phyloP scores from a whole-genome alignment of 345 rosid species.

The Sisymbrium altissimum region DNA sequence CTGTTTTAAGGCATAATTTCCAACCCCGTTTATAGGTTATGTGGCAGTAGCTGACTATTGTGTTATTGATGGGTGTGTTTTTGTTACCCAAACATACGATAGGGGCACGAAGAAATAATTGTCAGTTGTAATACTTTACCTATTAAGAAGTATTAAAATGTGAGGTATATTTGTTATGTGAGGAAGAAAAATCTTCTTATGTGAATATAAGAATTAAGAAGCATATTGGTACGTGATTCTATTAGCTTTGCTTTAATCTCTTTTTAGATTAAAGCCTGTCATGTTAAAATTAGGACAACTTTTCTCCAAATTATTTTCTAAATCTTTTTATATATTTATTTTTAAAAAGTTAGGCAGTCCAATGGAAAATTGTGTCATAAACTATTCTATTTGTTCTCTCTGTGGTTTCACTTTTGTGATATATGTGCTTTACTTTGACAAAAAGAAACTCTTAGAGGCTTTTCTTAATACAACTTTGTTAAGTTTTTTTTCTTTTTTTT shows the following conservation, averaged over 20 bases:
- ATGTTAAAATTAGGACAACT: not conserved
- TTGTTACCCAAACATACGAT: too few relatives aligned
- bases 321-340: not conserved
- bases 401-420: not conserved
- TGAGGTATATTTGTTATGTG: too few relatives aligned
- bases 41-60: not conserved
- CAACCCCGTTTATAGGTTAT: not conserved
- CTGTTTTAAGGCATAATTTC: not conserved
- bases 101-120: too few relatives aligned
- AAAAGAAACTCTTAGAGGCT: not conserved
- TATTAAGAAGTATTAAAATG: too few relatives aligned
- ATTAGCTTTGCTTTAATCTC: not conserved
- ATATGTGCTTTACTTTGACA: not conserved
- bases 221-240: not conserved
- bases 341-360: not conserved
- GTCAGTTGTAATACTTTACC: too few relatives aligned
- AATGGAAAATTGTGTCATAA: not conserved
- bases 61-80: not conserved
- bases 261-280: not conserved
- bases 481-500: too few relatives aligned
- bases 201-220: slow-evolving; percentile 1
- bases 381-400: slow-evolving; percentile 7
- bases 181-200: not conserved
- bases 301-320: not conserved
- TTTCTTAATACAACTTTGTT: not conserved